These are phyloP conservation scores for Cicer pinnatifidum DNA, from an alignment of 306 rosid species.

Conservation along the genomic window DNA sequence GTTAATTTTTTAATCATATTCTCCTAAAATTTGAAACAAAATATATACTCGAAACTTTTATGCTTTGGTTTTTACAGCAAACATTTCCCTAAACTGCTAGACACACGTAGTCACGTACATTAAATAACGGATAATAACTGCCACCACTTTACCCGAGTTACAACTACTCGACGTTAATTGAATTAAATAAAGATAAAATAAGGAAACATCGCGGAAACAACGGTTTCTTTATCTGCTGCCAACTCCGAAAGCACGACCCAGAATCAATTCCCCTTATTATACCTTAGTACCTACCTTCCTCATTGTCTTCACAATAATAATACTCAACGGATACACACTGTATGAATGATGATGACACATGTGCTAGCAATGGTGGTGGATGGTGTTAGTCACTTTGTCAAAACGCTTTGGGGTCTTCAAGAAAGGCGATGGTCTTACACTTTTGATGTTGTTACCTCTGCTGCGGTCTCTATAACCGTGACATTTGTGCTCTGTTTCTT, in stretches of 20 bases:
- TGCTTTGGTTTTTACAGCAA: conserved; percentile 7
- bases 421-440: conserved; percentile 60
- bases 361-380: conserved; percentile 50
- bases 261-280: background rate
- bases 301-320: background rate
- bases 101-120: background rate
- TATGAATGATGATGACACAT: conserved; percentile 47
- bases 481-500: conserved; percentile 50
- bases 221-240: conserved; percentile 40
- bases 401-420: conserved; percentile 68
- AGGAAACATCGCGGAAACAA: conserved; percentile 59
- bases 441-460: conserved; percentile 57
- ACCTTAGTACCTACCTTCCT: background rate
- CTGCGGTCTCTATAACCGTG: conserved; percentile 50
- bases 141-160: background rate
- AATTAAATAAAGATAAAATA: conserved; percentile 12
- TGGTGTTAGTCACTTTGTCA: conserved; percentile 49
- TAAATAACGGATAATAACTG: background rate
- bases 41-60: background rate
- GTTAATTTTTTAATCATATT: too few species aligned
- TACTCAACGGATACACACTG: background rate
- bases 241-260: conserved; percentile 10
- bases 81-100: background rate
- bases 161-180: too few species aligned
- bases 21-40: background rate